Evolutionary conservation across 768 basidiomycete species (phyloP), one percentile per base, ranked within the genome.

Genomic region (Suillus paluster): DNA sequence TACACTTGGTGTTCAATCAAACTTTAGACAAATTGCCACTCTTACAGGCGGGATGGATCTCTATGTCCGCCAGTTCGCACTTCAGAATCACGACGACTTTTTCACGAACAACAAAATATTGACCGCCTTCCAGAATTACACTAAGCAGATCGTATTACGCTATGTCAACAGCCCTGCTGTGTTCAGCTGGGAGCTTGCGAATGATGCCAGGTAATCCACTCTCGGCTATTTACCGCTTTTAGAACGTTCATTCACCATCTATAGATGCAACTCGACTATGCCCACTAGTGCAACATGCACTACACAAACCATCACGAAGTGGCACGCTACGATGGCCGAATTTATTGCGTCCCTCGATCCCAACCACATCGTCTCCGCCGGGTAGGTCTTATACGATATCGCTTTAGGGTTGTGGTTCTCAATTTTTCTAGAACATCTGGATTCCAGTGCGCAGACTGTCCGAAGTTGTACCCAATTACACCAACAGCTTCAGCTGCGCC

Each of bases 41-140:
- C n/a, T n/a, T n/a, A 21, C 10, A 62, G 86, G 86, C 36, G 87
- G 86, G 36, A 88, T 89, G 86, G 87, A 89, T 62, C 84, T 88
- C 21, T 88, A 88, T 67, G 83, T 86, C 53, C 77, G 77, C 21
- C 86, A 88, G 67, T 78, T 88, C 39, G 63, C 80, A 15, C 81
- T 81, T 30, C 74, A 80, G 42, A 77, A 80, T 59, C 81, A 86
- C 66, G 86, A 88, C 69, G 70, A 78, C 19, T 87, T 88, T 79
- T 88, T 87, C 73, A 86, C 86, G 23, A 79, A 87, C 67, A 65
- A 82, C 3, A 70, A 69, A 14, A 78, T 86, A 55, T 83, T 82
- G 25, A 66, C 71, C 39, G 79, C 79, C 11, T 79, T 68, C 73
- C 74, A 80, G 65, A 76, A 72, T 58, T 80, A 80, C 65, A 64